phyloP scores from a whole-genome alignment of 129 eudicot genomes.

The Artemisia argyi region DNA sequence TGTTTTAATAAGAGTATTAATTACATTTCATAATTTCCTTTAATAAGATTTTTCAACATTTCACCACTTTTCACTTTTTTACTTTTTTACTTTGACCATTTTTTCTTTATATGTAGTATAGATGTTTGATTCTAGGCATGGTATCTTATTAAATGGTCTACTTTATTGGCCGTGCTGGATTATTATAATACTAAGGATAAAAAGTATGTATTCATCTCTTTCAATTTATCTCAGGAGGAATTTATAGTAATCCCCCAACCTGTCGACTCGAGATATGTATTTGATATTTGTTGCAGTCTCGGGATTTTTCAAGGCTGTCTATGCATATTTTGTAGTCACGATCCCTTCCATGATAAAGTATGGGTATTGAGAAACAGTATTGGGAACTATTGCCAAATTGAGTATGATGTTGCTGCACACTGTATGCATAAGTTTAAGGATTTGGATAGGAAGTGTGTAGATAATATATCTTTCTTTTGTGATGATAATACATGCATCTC shows the following conservation, averaged over 20 bases:
- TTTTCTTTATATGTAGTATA: no score
- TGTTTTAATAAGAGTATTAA: no score
- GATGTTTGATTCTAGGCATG: not conserved
- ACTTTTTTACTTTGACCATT: no score
- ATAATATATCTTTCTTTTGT: no score
- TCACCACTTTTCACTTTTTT: no score
- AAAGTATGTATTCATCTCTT: not conserved
- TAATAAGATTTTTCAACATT: no score
- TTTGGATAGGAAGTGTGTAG: no score
- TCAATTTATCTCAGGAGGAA: not conserved
- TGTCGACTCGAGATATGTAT: not conserved
- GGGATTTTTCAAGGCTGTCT: not conserved
- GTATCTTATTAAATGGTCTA: not conserved
- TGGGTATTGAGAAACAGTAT: not conserved
- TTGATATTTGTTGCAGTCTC: not conserved
- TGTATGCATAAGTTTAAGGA: not conserved
- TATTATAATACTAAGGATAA: no score
- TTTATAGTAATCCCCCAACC: not conserved
- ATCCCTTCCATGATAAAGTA: not conserved
- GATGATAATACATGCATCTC: no score
- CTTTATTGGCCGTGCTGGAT: not conserved
- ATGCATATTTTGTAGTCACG: not conserved
- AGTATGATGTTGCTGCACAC: not conserved
- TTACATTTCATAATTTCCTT: no score
- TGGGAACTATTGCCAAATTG: not conserved